Conservation (phyloP, 129 eudicot genomes). For the Erigeron canadensis region DNA sequence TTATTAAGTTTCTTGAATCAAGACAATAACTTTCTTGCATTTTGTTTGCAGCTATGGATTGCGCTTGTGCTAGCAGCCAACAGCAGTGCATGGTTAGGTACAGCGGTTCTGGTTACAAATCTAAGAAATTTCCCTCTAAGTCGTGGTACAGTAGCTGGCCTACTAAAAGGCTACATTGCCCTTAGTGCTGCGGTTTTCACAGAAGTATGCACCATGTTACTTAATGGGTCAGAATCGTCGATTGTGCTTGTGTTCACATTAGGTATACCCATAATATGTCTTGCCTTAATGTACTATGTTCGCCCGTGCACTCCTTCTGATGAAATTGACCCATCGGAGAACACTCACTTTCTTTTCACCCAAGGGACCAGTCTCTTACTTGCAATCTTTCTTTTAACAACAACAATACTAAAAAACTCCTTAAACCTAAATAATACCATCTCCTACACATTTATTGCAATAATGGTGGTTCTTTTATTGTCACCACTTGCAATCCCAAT, state of each 20-base stretch:
- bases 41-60: slow-evolving; percentile 62
- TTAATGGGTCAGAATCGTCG: slow-evolving; percentile 58
- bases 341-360: slow-evolving; percentile 71
- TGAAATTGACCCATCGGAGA: slow-evolving; percentile 64
- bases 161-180: slow-evolving; percentile 90
- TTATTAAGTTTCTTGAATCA: not conserved
- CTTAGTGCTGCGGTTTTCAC: slow-evolving; percentile 93
- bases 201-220: slow-evolving; percentile 62
- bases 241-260: slow-evolving; percentile 58
- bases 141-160: slow-evolving; percentile 95
- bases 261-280: slow-evolving; percentile 67
- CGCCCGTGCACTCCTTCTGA: slow-evolving; percentile 84
- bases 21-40: not conserved
- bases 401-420: slow-evolving; percentile 57
- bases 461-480: slow-evolving; percentile 68
- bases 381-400: slow-evolving; percentile 75
- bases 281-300: slow-evolving; percentile 75
- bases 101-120: slow-evolving; percentile 90
- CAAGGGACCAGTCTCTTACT: slow-evolving; percentile 75
- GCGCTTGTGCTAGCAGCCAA: slow-evolving; percentile 80
- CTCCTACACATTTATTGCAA: slow-evolving; percentile 51
- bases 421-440: slow-evolving; percentile 38
- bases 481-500: slow-evolving; percentile 92
- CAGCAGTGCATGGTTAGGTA: slow-evolving; percentile 88
- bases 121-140: slow-evolving; percentile 90